These are phyloP conservation scores for Wickerhamiella slavikovae DNA, from an alignment of 805 yeast genomes.

Conservation along the genomic window DNA sequence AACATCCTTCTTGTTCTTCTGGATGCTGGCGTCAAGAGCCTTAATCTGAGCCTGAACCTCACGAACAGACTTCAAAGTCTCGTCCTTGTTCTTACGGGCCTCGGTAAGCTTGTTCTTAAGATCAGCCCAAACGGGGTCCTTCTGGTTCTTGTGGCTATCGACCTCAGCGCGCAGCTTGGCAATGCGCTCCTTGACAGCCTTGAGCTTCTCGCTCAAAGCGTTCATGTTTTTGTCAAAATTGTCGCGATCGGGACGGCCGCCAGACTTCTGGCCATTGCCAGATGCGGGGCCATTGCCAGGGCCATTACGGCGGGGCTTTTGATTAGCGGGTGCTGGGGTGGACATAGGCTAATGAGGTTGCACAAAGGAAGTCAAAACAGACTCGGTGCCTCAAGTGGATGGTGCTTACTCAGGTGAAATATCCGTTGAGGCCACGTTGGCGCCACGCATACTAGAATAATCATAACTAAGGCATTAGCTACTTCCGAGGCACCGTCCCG, in stretches of 20 bases:
- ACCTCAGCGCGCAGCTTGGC: constrained; percentile 12
- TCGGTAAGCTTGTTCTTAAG: constrained; percentile 28
- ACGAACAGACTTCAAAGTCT: constrained; percentile 23
- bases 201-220: constrained; percentile 13
- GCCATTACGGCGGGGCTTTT: too few relatives aligned
- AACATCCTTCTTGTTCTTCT: constrained; percentile 57
- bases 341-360: too few relatives aligned
- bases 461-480: too few relatives aligned
- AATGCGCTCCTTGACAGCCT: constrained; percentile 11
- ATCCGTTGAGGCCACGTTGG: too few relatives aligned
- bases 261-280: too few relatives aligned
- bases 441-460: too few relatives aligned
- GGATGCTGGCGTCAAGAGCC: constrained; percentile 43
- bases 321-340: too few relatives aligned
- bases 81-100: constrained; percentile 26
- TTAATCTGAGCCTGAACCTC: constrained; percentile 49
- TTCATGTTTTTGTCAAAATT: constrained; percentile 14
- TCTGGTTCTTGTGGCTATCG: constrained; percentile 8
- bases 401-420: too few relatives aligned
- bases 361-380: too few relatives aligned
- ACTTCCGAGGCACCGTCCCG: too few relatives aligned
- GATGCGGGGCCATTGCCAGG: too few relatives aligned
- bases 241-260: constrained; percentile 13
- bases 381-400: too few relatives aligned
- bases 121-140: constrained; percentile 29